Evolutionary conservation across 768 basidiomycete genomes (phyloP).

Genomic region (Boletus patriciae): DNA sequence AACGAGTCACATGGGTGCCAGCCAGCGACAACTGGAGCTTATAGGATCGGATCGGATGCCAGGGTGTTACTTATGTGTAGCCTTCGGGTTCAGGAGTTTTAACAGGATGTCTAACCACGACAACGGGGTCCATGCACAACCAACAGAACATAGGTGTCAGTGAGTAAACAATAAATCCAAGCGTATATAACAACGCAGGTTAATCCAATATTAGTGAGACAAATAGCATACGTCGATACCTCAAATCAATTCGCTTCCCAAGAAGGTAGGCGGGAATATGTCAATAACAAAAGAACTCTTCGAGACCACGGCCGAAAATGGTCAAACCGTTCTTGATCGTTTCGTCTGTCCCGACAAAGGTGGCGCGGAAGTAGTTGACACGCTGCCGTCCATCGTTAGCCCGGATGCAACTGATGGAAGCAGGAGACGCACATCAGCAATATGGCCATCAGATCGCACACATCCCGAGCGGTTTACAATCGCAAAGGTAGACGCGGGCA

Average conservation of each 20-base stretch:
- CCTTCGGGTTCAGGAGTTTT: too few relatives aligned
- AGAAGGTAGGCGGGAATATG: not conserved
- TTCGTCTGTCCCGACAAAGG: slow-evolving; percentile 52
- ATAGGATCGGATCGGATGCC: too few relatives aligned
- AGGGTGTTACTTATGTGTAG: too few relatives aligned
- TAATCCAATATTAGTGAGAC: not conserved
- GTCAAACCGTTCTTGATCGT: slow-evolving; percentile 44
- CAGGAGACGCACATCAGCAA: slow-evolving; percentile 41
- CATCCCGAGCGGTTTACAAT: slow-evolving; percentile 35
- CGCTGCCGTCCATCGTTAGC: slow-evolving; percentile 28
- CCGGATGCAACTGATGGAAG: not conserved
- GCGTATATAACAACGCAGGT: not conserved
- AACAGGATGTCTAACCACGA: not conserved
- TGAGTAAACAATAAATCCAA: slow-evolving; percentile 1
- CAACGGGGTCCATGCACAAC: not conserved
- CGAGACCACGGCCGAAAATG: slow-evolving; percentile 39
- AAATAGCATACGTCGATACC: not conserved
- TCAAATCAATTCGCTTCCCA: not conserved
- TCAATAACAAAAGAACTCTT: slow-evolving; percentile 38
- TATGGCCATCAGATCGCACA: slow-evolving; percentile 25
- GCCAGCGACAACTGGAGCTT: too few relatives aligned
- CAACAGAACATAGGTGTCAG: too few relatives aligned
- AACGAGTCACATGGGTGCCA: too few relatives aligned
- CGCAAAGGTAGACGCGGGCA: slow-evolving; percentile 50
- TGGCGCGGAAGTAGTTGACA: slow-evolving; percentile 44